Evolutionary conservation across 73 alveolate genomes (phyloP).

Genomic region (Tetrahymena elliotti): DNA sequence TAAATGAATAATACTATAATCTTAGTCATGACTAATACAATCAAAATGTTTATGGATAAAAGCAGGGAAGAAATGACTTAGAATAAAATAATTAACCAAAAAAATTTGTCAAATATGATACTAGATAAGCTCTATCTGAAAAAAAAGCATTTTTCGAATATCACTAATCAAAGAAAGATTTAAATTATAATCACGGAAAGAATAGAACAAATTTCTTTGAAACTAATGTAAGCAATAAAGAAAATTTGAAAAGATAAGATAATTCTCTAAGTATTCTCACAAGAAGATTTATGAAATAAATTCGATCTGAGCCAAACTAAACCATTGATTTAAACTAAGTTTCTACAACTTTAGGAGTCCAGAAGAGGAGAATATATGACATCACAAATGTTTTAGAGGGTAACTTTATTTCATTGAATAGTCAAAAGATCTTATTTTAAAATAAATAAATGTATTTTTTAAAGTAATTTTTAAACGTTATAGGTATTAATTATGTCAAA

Average conservation of each 20-base stretch:
- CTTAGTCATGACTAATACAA: no score
- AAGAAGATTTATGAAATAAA: background rate
- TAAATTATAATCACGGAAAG: background rate
- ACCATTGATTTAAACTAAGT: background rate
- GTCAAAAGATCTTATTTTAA: no score
- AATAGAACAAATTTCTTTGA: background rate
- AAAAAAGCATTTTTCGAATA: no score
- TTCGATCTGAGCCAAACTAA: background rate
- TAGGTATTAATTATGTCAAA: background rate
- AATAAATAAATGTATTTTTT: no score
- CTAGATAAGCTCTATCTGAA: background rate
- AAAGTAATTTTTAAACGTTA: no score
- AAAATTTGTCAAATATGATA: background rate
- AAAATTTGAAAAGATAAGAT: background rate
- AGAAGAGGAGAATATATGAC: constrained; percentile 13
- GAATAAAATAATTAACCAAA: background rate
- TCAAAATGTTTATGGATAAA: no score
- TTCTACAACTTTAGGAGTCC: background rate
- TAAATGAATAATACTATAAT: no score
- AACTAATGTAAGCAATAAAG: background rate
- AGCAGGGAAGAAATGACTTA: no score
- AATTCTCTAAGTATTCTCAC: constrained; percentile 11
- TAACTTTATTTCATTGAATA: no score
- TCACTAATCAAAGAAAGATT: background rate
- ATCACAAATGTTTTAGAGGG: constrained; percentile 11